A percentile compares a stretch with the other conserved stretches of the same genome.
phyloP scores from a whole-genome alignment of 192 early-diverging fungal species.

The Coemansia umbellata region DNA sequence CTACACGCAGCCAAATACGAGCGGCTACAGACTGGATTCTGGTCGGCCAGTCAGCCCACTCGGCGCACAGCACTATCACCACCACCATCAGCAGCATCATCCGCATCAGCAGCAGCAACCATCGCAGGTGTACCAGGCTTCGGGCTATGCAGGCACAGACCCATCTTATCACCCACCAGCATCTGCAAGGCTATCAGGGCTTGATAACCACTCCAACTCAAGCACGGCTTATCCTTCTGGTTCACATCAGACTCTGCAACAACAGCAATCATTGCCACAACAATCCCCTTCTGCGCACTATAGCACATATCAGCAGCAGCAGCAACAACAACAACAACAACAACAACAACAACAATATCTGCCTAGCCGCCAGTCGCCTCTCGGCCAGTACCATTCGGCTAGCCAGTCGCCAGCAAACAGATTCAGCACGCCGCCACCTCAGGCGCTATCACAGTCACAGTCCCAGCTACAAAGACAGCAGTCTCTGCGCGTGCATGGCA shows the following conservation, averaged over 20 bases:
- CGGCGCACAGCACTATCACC: neutral
- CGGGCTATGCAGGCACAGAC: neutral
- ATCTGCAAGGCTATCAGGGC: neutral
- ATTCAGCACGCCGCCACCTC: conserved; percentile 13
- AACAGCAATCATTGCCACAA: neutral
- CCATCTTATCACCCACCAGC: neutral
- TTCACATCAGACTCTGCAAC: conserved; percentile 1
- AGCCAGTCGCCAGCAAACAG: too few relatives aligned
- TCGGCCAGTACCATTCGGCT: conserved; percentile 8
- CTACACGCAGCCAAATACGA: neutral
- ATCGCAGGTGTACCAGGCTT: neutral
- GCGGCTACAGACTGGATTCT: neutral
- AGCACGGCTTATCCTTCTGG: neutral
- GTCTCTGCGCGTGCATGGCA: conserved; percentile 5
- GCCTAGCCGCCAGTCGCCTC: conserved; percentile 7
- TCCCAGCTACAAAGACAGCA: conserved; percentile 30
- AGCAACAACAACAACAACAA: neutral
- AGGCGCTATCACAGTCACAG: conserved; percentile 11
- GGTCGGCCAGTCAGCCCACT: neutral
- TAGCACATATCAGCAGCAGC: conserved; percentile 2
- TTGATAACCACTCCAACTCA: too few relatives aligned
- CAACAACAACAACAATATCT: neutral
- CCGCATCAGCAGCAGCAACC: conserved; percentile 8
- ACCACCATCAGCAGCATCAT: conserved; percentile 5
- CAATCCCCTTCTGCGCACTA: neutral